Percentiles rank a stretch among this genome's conserved stretches.
phyloP scores from a whole-genome alignment of 306 rosid species.

The Lathyrus sativus region DNA sequence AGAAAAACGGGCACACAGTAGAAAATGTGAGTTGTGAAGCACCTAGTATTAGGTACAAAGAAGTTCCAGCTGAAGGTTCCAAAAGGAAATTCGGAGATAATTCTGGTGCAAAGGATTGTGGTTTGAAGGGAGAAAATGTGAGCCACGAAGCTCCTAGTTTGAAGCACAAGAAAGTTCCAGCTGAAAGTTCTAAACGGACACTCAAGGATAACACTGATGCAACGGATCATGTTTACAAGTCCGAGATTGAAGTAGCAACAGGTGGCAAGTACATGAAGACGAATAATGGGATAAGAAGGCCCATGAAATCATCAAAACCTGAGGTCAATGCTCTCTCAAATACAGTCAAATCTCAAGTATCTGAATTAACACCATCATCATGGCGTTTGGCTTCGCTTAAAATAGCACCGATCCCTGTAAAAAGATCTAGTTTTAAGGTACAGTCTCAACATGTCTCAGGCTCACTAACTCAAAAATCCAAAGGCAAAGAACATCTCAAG shows the following conservation, averaged over 20 bases:
- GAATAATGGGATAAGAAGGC: constrained; percentile 15
- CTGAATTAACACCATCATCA: not conserved
- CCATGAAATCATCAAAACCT: constrained; percentile 23
- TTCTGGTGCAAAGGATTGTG: not conserved
- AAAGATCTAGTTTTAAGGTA: constrained; percentile 16
- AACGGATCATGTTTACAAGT: constrained; percentile 12
- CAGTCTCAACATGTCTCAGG: not conserved
- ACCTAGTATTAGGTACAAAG: not conserved
- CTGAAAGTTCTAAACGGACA: constrained; percentile 15
- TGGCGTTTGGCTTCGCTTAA: not conserved
- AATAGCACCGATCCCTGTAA: not conserved
- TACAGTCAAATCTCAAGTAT: constrained; percentile 14
- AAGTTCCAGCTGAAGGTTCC: constrained; percentile 6
- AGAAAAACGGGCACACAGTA: not conserved
- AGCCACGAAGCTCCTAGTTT: not conserved
- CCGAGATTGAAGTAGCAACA: not conserved
- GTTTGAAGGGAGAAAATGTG: not conserved
- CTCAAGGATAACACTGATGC: not conserved
- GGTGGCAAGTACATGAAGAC: constrained; percentile 28
- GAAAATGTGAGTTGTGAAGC: constrained; percentile 12
- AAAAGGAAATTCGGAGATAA: constrained; percentile 21
- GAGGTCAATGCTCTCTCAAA: constrained; percentile 16
- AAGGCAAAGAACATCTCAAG: not conserved
- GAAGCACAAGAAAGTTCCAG: not conserved
- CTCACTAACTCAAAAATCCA: not conserved